Evolutionary conservation across 2,329 filamentous ascomycete genomes (phyloP).

Genomic region (Claviceps citrina): DNA sequence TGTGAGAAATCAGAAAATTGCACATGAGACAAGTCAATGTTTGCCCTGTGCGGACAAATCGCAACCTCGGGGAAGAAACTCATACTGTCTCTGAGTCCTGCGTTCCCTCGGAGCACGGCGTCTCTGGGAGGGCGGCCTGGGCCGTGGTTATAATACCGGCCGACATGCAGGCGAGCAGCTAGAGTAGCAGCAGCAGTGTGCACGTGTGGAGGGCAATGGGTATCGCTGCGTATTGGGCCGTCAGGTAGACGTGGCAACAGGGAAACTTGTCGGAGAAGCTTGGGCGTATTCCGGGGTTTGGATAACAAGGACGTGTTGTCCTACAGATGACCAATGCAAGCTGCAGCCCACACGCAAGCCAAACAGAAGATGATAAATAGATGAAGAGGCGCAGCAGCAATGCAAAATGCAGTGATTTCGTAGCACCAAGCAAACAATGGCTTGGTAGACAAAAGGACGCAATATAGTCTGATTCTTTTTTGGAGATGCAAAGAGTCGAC

Average conservation of each 20-base stretch:
- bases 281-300: constrained; percentile 7
- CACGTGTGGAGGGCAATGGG: background rate
- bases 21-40: constrained; percentile 23
- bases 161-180: constrained; percentile 15
- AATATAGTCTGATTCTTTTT: constrained; percentile 2
- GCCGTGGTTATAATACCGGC: constrained; percentile 19
- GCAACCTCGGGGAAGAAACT: constrained; percentile 22
- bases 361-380: background rate
- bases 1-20: constrained; percentile 29
- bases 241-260: constrained; percentile 17
- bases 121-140: constrained; percentile 13
- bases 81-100: constrained; percentile 25
- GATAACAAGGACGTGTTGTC: constrained; percentile 5
- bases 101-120: constrained; percentile 11
- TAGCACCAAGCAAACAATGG: constrained; percentile 3
- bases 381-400: constrained; percentile 1
- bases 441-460: constrained; percentile 6
- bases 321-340: constrained; percentile 5
- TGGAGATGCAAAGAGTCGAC: constrained; percentile 3
- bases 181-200: background rate
- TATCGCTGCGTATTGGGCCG: constrained; percentile 16
- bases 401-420: background rate
- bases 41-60: constrained; percentile 25
- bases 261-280: constrained; percentile 5
- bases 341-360: constrained; percentile 3